These are phyloP conservation scores for Penicillium fuscoglaucum DNA, from an alignment of 2,329 filamentous ascomycete species.

Conservation along the genomic window DNA sequence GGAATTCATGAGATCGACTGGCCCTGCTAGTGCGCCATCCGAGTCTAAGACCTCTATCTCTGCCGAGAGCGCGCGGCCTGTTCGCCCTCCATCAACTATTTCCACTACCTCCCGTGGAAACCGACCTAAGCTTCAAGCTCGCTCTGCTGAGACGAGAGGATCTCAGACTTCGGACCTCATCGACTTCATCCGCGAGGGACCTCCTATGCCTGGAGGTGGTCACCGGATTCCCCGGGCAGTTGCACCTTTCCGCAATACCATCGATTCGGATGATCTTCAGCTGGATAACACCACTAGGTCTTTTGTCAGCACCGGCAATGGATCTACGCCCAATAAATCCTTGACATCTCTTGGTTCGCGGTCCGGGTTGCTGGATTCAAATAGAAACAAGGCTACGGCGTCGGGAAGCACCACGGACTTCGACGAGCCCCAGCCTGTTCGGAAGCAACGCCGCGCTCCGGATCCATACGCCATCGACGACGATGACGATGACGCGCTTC, in stretches of 20 bases:
- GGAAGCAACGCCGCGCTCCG: slow-evolving; percentile 73
- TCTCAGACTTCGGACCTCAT: slow-evolving; percentile 83
- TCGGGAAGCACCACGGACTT: slow-evolving; percentile 12
- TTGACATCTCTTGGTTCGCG: slow-evolving; percentile 69
- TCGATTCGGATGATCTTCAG: slow-evolving; percentile 75
- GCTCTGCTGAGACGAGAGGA: slow-evolving; percentile 64
- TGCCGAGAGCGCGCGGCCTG: slow-evolving; percentile 8
- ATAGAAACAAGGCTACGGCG: slow-evolving; percentile 24
- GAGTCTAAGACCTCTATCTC: slow-evolving; percentile 2
- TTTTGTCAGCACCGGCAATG: slow-evolving; percentile 49
- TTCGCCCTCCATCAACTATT: slow-evolving; percentile 17
- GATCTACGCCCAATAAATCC: slow-evolving; percentile 51
- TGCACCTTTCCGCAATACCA: slow-evolving; percentile 79
- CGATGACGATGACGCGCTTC: slow-evolving; percentile 62
- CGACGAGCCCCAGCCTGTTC: slow-evolving; percentile 48
- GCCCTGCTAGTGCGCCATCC: slow-evolving; percentile 51
- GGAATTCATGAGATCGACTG: slow-evolving; percentile 84
- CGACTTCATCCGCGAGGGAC: slow-evolving; percentile 90
- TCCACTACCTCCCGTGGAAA: slow-evolving; percentile 26
- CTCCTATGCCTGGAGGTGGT: slow-evolving; percentile 60
- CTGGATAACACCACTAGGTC: slow-evolving; percentile 41
- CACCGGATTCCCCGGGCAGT: slow-evolving; percentile 79
- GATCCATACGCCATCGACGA: slow-evolving; percentile 92
- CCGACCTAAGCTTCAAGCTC: slow-evolving; percentile 63
- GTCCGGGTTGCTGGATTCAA: slow-evolving; percentile 63